Evolutionary conservation across 2,329 filamentous ascomycete species (phyloP), one percentile per base, ranked within the genome.

Genomic region (Elsinoe necatrix): DNA sequence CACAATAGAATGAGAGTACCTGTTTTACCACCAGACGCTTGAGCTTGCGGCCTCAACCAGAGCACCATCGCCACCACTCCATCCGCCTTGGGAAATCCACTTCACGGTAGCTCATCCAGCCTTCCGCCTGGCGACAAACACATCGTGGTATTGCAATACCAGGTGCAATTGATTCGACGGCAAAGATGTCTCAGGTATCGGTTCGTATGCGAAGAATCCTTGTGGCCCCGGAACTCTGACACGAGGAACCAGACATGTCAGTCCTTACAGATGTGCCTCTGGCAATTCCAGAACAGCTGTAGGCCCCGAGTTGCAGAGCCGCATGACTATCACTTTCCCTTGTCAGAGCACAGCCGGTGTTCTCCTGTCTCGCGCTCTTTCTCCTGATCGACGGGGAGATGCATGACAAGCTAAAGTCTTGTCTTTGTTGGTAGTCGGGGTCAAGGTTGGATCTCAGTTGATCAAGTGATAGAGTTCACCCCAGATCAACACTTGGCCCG

Each of bases 401-500:
- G 39, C 39, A 48, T 48, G 3, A 9, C 43, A 18, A 29, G n/a
- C 23, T 11, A 25, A 25, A 29, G 14, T 48, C 43, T 29, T 37
- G 34, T 37, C 23, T 16, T 6, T 11, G n/a, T 5, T 12, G n/a
- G 43, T 11, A 2, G 4, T 23, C 4, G 42, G 4, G 43, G 20
- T 29, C 12, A 25, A 48, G 4, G 4, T 29, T 25, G 35, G 43
- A 27, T 37, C 34, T 6, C 20, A 4, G 39, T 20, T 43, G 39
- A 23, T 43, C 34, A 4, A 37, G 5, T 37, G 34, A 48, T 48
- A 27, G 21, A 25, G 21, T 48, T 48, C n/a, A 3, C 43, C 25
- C 43, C 43, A 48, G 43, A 48, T 48, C 43, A 21, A 48, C 43
- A 29, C 41, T 48, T 48, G 43, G 43, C 23, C 16, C 8, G 39